Base-by-base conservation (phyloP, 495 filamentous ascomycete species). In the Xylaria intraflava region DNA sequence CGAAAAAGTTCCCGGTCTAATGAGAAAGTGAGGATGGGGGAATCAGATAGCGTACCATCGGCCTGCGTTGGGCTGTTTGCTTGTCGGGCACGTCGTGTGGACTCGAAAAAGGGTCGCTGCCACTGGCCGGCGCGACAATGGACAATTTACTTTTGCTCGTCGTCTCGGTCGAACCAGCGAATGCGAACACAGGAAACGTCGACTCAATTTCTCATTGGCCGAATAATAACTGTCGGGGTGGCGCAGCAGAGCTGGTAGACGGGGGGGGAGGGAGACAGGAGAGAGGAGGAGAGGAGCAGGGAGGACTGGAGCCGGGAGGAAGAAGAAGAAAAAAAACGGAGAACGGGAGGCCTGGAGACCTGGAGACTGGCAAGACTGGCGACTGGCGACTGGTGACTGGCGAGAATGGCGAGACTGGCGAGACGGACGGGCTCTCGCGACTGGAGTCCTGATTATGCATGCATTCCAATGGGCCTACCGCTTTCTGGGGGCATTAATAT, bases 21-120 rank as follows among this genome's bases (percentile, higher is more conserved):
- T 38, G n/a, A 35, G 14, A 38, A 9, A 38, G 4, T 29, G 35
- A 38, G 35, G 12, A 46, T 48, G 14, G 31, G 44, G 27, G 12
- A 51, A 29, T 11, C 26, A 27, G 14, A 20, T 36, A 52, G 52
- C 52, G 52, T 55, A 55, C 52, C 44, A 55, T 49, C 52, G 45
- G n/a, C 45, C 9, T 42, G 44, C 44, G 44, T 39, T 40, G 42
- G 29, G 42, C 30, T 27, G 48, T 22, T n/a, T 49, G 27, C 17
- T 51, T 20, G 26, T 30, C 24, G n/a, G 49, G n/a, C 27, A 30
- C 20, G 31, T 49, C 11, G n/a, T 39, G 17, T 38, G 44, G 14
- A 36, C 44, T 39, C 22, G 42, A 29, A 33, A 35, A 35, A 12
- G 12, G 31, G 31, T 12, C 31, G 12, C 31, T 35, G 31, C 31